Base-by-base conservation (phyloP, 225 moss, liverwort and hornwort species). In the Physcomitrellopsis africana region DNA sequence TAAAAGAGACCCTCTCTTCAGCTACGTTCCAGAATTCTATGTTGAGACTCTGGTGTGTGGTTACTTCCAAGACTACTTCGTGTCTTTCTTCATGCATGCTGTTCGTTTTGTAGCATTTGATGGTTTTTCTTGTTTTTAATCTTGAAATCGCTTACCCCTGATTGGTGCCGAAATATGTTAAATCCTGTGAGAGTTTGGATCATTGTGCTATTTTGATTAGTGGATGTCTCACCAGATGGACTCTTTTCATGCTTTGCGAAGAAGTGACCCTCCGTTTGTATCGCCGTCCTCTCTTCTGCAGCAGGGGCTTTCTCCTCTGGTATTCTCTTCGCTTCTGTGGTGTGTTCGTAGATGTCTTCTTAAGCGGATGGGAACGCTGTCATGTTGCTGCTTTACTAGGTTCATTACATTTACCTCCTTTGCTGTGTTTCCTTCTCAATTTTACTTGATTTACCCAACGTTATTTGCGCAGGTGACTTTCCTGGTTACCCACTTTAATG, bases 11-110 rank as follows among this genome's bases (percentile, higher is more conserved):
- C 86, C 89, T 19, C 60, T 95, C 18, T 95, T 99, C 81, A 90
- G 93, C 73, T 95, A 92, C 56, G 84, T 93, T 63, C 99, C 99
- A 54, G 99, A 99, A 16, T 99, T 94, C 65, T 99, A 99, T 76
- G 90, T 99, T 27, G 97, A 99, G 72, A 95, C 97, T 19, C 59
- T 95, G 93, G 93, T 92, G 63, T 47, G 93, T 82, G 44, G 10
- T 3, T 37, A 0, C 14, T 44, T 7, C 22, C 8, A 0, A 14
- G 19, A 1, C 0, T 0, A 7, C 27, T 20, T 18, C 2, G 7
- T 8, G 13, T 44, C 5, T 43, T 18, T 16, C 18, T 63, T 32
- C 1, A 3, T 23, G 10, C 24, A 7, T 7, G 12, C 9, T 13
- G 0, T 7, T 3, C 2, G 2, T 27, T 17, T 22, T 11, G 20